Percentiles rank a stretch among this genome's conserved stretches.
These are phyloP conservation scores for Fusarium sp. DNA, from an alignment of 2,329 filamentous ascomycete species.

Conservation along the genomic window DNA sequence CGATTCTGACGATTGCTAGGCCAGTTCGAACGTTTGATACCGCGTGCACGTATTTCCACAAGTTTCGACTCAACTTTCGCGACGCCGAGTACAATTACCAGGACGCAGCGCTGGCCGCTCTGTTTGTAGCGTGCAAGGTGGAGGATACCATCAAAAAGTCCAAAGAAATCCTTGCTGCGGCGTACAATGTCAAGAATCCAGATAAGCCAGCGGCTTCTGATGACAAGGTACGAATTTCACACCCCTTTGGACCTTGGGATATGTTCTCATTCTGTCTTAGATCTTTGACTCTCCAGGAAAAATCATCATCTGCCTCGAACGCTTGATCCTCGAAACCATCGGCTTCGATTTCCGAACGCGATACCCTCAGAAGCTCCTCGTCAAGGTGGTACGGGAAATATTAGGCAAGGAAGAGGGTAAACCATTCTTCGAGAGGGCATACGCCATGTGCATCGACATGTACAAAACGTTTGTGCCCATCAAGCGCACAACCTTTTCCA, in stretches of 20 bases:
- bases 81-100: constrained; percentile 86
- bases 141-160: constrained; percentile 99
- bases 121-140: constrained; percentile 96
- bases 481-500: constrained; percentile 87
- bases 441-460: constrained; percentile 85
- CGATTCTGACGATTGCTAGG: constrained; percentile 53
- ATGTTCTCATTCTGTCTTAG: constrained; percentile 53
- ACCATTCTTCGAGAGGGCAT: constrained; percentile 74
- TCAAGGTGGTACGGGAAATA: constrained; percentile 78
- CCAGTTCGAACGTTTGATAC: constrained; percentile 93
- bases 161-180: constrained; percentile 88
- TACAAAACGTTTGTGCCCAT: constrained; percentile 94
- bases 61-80: constrained; percentile 87
- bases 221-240: constrained; percentile 72
- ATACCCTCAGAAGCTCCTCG: constrained; percentile 84
- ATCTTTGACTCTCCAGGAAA: constrained; percentile 83
- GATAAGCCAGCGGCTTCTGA: constrained; percentile 79
- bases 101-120: constrained; percentile 86
- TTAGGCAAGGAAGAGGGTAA: constrained; percentile 55
- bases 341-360: constrained; percentile 94
- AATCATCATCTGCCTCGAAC: constrained; percentile 87
- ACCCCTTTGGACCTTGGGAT: no score
- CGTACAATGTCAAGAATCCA: constrained; percentile 82
- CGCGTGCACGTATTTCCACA: constrained; percentile 92
- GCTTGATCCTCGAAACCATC: constrained; percentile 90